A percentile compares a stretch with the other conserved stretches of the same genome.
These are phyloP conservation scores for Fragilariopsis cylindrus DNA, from an alignment of 108 stramenopile genomes.

Conservation along the genomic window DNA sequence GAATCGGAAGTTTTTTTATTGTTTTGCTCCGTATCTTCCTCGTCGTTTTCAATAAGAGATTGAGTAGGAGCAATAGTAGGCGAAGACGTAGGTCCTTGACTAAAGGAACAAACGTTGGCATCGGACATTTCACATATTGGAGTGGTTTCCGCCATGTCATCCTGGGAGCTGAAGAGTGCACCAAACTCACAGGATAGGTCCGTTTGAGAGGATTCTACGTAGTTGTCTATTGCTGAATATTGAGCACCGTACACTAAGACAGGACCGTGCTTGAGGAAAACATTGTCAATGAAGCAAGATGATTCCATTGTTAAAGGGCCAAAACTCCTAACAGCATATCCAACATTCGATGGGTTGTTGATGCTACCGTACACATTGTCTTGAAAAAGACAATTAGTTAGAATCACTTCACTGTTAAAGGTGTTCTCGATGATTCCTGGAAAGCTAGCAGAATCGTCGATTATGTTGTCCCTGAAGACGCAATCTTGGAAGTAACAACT, in stretches of 20 bases:
- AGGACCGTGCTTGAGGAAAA: conserved; percentile 22
- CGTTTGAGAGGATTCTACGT: conserved; percentile 18
- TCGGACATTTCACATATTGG: conserved; percentile 25
- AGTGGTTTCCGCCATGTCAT: conserved; percentile 15
- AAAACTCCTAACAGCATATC: conserved; percentile 37
- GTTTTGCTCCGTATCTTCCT: too few relatives aligned
- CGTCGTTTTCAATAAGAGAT: not conserved
- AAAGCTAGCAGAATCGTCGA: conserved; percentile 9
- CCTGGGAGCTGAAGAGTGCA: conserved; percentile 22
- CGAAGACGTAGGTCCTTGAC: conserved; percentile 13
- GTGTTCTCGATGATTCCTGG: conserved; percentile 39
- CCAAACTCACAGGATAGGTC: conserved; percentile 21
- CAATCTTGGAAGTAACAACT: conserved; percentile 25
- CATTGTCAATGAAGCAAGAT: conserved; percentile 34
- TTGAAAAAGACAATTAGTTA: conserved; percentile 29
- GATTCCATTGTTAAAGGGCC: conserved; percentile 28
- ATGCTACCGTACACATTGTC: conserved; percentile 25
- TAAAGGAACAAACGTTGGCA: conserved; percentile 16
- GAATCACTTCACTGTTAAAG: conserved; percentile 24
- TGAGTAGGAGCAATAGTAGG: conserved; percentile 12
- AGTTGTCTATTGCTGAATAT: conserved; percentile 17
- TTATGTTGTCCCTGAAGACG: conserved; percentile 31
- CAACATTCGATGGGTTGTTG: conserved; percentile 23
- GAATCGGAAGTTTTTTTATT: too few relatives aligned
- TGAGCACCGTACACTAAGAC: conserved; percentile 21